Evolutionary conservation across 352 stramenopile species (phyloP).

Genomic region (Phytophthora brassicae): DNA sequence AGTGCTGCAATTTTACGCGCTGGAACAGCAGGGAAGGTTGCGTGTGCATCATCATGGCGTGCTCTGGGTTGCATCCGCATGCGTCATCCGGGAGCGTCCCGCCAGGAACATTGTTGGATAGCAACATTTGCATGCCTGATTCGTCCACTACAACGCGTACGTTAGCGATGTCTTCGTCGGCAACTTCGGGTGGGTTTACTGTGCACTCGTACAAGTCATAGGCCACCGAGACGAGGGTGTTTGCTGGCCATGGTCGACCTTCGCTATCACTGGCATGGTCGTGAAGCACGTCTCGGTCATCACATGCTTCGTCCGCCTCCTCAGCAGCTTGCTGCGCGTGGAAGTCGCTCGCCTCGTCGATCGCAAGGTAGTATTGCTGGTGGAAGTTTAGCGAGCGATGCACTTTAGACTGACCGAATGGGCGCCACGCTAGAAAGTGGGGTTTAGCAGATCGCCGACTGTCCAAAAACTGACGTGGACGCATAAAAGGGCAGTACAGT

Average conservation of each 20-base stretch:
- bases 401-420: neutral
- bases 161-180: constrained; percentile 1
- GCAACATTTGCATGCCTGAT: neutral
- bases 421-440: neutral
- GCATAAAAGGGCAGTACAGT: constrained; percentile 19
- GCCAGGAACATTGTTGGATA: constrained; percentile 1
- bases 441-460: neutral
- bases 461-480: constrained; percentile 4
- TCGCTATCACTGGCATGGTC: neutral
- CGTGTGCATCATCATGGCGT: too few species aligned
- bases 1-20: too few species aligned
- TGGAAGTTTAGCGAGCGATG: constrained; percentile 15
- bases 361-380: constrained; percentile 19
- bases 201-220: neutral
- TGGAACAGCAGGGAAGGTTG: too few species aligned
- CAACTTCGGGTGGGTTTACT: neutral
- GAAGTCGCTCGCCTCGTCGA: constrained; percentile 11
- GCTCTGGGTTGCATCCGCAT: too few species aligned
- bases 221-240: neutral
- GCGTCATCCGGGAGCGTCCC: neutral
- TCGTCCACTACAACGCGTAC: neutral
- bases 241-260: neutral
- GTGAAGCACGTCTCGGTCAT: neutral
- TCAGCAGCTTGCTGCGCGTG: constrained; percentile 1
- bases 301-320: neutral